A percentile compares a stretch with the other conserved stretches of the same genome.
phyloP scores from a whole-genome alignment of 768 basidiomycete species.

The Leccinum arenicola region DNA sequence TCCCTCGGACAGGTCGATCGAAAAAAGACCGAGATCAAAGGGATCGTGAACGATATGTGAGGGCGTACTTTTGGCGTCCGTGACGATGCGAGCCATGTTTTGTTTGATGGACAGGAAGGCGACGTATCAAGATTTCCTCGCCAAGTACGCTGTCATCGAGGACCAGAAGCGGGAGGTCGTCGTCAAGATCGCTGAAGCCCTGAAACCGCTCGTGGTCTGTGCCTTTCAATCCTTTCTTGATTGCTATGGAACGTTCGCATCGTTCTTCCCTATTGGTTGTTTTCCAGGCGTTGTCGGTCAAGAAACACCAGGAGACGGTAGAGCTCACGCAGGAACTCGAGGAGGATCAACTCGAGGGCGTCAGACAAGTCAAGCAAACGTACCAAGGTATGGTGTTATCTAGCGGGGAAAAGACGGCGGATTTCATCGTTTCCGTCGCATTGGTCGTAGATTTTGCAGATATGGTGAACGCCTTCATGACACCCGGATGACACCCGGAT shows the following conservation, averaged over 20 bases:
- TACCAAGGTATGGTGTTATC: conserved; percentile 18
- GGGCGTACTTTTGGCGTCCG: conserved; percentile 11
- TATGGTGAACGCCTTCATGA: conserved; percentile 23
- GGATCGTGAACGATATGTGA: conserved; percentile 26
- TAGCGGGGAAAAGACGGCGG: not conserved
- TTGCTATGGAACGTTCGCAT: not conserved
- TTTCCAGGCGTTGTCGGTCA: conserved; percentile 25
- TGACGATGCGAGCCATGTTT: not conserved
- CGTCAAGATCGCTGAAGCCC: conserved; percentile 22
- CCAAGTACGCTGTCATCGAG: conserved; percentile 21
- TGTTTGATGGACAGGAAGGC: conserved; percentile 19
- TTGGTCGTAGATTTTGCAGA: conserved; percentile 15
- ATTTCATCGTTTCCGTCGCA: not conserved
- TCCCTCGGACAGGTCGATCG: conserved; percentile 17
- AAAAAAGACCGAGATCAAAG: conserved; percentile 19
- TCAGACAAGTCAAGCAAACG: conserved; percentile 18
- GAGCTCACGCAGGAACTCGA: conserved; percentile 22
- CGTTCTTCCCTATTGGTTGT: not conserved
- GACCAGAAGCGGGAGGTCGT: conserved; percentile 28
- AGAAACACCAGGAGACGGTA: conserved; percentile 27
- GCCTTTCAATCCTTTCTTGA: not conserved
- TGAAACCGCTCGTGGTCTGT: conserved; percentile 27
- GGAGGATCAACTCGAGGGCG: conserved; percentile 22
- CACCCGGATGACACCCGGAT: not conserved
- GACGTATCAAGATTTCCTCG: conserved; percentile 26